Base-by-base conservation (phyloP, 179 eudicot genomes). In the Corrigiola litoralis region DNA sequence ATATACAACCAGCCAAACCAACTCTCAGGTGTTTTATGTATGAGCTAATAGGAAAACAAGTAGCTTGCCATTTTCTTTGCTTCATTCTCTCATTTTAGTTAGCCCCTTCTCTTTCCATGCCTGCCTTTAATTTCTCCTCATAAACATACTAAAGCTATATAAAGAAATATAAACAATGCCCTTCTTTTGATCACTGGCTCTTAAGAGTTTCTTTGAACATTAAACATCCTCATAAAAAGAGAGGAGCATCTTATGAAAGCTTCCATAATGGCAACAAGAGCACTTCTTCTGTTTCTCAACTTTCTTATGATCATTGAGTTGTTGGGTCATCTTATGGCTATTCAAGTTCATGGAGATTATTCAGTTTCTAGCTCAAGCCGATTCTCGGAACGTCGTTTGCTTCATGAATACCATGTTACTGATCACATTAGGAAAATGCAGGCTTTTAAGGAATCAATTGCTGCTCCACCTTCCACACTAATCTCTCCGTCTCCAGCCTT, bases 101-200 rank as follows among this genome's bases (percentile, higher is more conserved):
- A 61, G 75, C 29, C 79, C 80, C 70, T 73, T 63, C 75, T 75
- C 85, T 81, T 81, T 76, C 70, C 84, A 77, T 80, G 81, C 58
- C 62, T 37, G n/a, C 51, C 64, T 51, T 40, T 46, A 59, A 58
- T 57, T 44, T 71, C 65, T 42, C 75, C 34, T 34, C 20, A 17
- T 4, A 50, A 42, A 48, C 31, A 58, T 11, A 46, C 18, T 6
- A 34, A 21, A 42, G 2, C 45, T 42, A 52, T 70, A 42, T 29
- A 27, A 41, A 40, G 21, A 42, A 16, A 36, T 40, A 49, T 25
- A 31, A 47, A 34, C 58, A 67, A 53, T 59, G 51, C 44, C 46
- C n/a, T 44, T 59, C 14, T 12, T 31, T 59, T 25, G 16, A 33
- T 36, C 7, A 44, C 24, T 34, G 12, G 2, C 9, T 28, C 37